A percentile compares a stretch with the other conserved stretches of the same genome.
These are phyloP conservation scores for Dictyostelium intermedium DNA, from an alignment of 78 protist genomes.

Conservation along the genomic window DNA sequence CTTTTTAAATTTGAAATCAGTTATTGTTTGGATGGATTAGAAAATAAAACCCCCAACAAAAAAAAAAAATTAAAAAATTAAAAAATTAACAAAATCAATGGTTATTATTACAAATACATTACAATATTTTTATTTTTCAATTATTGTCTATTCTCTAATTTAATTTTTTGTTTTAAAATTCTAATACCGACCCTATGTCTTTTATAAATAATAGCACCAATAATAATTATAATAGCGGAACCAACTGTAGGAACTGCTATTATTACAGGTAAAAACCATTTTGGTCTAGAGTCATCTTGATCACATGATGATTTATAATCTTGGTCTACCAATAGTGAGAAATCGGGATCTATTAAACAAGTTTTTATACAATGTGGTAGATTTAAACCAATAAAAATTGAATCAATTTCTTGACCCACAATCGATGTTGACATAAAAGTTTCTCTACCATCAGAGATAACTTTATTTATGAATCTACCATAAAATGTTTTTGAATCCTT, in stretches of 20 bases:
- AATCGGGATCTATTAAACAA: neutral
- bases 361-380: neutral
- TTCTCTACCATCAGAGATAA: neutral
- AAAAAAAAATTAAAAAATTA: no score
- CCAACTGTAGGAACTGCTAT: neutral
- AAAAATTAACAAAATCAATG: no score
- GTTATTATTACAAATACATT: neutral
- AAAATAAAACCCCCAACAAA: no score
- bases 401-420: neutral
- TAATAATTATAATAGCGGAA: neutral
- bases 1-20: no score
- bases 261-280: neutral
- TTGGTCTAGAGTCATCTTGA: neutral
- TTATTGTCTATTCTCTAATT: neutral
- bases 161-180: constrained; percentile 5
- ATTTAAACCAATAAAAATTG: neutral
- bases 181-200: neutral
- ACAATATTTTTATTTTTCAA: neutral
- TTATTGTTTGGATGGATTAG: no score
- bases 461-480: neutral
- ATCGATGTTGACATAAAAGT: neutral
- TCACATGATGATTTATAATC: neutral
- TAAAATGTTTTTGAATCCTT: neutral
- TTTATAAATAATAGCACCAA: neutral
- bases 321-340: neutral